Evolutionary conservation across 768 basidiomycete genomes (phyloP).

Genomic region (Suillus paluster): DNA sequence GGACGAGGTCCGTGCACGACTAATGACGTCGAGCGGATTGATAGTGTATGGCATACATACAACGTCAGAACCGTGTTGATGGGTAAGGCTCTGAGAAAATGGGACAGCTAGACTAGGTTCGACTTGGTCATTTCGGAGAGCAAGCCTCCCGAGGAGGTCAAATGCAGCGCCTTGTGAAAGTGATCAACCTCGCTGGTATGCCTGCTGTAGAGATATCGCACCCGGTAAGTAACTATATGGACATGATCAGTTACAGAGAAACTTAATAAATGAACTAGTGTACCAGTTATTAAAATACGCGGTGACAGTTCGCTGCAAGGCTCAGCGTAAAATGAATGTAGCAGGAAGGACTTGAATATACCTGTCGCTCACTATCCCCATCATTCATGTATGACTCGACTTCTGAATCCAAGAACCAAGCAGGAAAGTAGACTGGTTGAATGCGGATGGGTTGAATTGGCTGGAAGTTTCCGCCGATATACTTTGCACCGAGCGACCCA

Average conservation of each 20-base stretch:
- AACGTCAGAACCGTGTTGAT: slow-evolving; percentile 53
- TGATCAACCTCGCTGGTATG: slow-evolving; percentile 6
- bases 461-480: slow-evolving; percentile 43
- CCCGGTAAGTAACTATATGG: slow-evolving; percentile 33
- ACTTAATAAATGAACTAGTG: slow-evolving; percentile 27
- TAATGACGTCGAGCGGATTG: slow-evolving; percentile 55
- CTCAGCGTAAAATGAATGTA: neutral
- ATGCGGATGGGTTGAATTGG: slow-evolving; percentile 50
- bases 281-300: slow-evolving; percentile 51
- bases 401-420: slow-evolving; percentile 64
- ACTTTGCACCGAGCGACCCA: slow-evolving; percentile 40
- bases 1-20: slow-evolving; percentile 39
- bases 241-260: slow-evolving; percentile 18
- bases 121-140: slow-evolving; percentile 38
- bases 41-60: slow-evolving; percentile 60
- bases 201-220: slow-evolving; percentile 15
- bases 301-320: slow-evolving; percentile 20
- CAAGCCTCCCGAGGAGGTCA: slow-evolving; percentile 49
- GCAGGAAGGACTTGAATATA: neutral
- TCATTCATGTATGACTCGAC: slow-evolving; percentile 34
- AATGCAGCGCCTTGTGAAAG: slow-evolving; percentile 45
- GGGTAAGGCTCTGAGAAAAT: slow-evolving; percentile 51
- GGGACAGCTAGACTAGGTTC: slow-evolving; percentile 39
- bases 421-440: slow-evolving; percentile 62
- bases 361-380: neutral